Evolutionary conservation across 345 rosid genomes (phyloP).

Genomic region (Ricinus communis): DNA sequence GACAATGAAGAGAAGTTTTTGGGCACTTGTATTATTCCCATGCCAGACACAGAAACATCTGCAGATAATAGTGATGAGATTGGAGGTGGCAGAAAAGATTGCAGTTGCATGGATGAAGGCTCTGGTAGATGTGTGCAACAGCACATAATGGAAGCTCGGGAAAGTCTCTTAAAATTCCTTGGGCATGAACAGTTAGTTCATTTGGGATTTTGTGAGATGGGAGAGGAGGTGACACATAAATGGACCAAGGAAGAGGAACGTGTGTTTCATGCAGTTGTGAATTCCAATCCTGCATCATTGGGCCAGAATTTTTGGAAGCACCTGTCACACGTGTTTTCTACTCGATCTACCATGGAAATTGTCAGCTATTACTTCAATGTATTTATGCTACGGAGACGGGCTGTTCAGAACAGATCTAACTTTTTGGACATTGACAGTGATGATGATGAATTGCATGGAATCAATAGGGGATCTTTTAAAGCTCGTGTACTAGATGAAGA

Average conservation of each 20-base stretch:
- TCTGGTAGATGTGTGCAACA: slow-evolving; percentile 59
- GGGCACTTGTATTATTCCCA: slow-evolving; percentile 20
- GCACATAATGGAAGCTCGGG: slow-evolving; percentile 60
- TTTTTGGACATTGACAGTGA: slow-evolving; percentile 62
- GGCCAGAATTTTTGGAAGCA: slow-evolving; percentile 70
- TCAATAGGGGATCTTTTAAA: slow-evolving; percentile 20
- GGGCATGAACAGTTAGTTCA: slow-evolving; percentile 54
- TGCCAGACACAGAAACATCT: neutral
- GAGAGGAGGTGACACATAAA: slow-evolving; percentile 53
- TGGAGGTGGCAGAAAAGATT: slow-evolving; percentile 34
- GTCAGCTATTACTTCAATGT: slow-evolving; percentile 79
- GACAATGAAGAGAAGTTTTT: slow-evolving; percentile 13
- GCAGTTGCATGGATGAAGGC: slow-evolving; percentile 59
- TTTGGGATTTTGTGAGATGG: slow-evolving; percentile 68
- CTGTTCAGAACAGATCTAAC: slow-evolving; percentile 59
- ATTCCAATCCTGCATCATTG: slow-evolving; percentile 54
- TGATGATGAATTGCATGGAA: slow-evolving; percentile 68
- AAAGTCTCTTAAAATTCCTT: slow-evolving; percentile 37
- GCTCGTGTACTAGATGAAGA: slow-evolving; percentile 40
- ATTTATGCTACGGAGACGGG: slow-evolving; percentile 59
- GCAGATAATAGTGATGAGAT: slow-evolving; percentile 12
- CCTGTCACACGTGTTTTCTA: slow-evolving; percentile 49
- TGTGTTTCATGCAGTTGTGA: slow-evolving; percentile 53
- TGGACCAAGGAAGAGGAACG: slow-evolving; percentile 67
- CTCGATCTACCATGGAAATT: slow-evolving; percentile 54